Conservation (phyloP, 768 basidiomycete genomes). For the Rhizopogon roseolus region DNA sequence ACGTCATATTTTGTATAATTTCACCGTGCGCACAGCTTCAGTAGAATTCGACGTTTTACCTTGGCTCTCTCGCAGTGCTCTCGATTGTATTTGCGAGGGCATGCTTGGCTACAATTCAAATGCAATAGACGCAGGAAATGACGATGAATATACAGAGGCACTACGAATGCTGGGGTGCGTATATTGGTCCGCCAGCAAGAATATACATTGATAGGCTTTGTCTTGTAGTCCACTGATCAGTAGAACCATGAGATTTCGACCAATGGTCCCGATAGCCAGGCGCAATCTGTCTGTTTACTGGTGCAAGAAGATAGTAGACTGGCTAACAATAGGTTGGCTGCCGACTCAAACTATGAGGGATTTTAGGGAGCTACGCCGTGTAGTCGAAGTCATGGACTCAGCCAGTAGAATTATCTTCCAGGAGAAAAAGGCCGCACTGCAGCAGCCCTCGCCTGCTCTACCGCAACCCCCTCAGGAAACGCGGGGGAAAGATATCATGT, state of each 20-base stretch:
- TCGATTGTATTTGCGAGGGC: constrained; percentile 22
- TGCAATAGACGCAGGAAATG: constrained; percentile 7
- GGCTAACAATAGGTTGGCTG: constrained; percentile 11
- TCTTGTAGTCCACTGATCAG: too few relatives aligned
- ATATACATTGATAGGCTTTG: neutral
- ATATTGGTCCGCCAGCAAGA: too few relatives aligned
- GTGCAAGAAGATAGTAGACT: constrained; percentile 14
- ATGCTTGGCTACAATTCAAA: constrained; percentile 18
- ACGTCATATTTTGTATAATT: too few relatives aligned
- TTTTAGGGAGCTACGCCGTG: constrained; percentile 2
- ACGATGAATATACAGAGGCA: constrained; percentile 12
- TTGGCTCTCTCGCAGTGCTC: constrained; percentile 17
- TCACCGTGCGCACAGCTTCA: too few relatives aligned
- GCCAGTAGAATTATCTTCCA: constrained; percentile 10
- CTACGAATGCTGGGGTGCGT: constrained; percentile 17
- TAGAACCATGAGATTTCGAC: constrained; percentile 8
- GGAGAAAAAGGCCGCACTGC: constrained; percentile 16
- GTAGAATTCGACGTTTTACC: constrained; percentile 19
- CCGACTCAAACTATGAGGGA: neutral
- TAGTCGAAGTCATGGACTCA: constrained; percentile 14
- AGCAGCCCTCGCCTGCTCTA: neutral
- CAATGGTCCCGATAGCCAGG: constrained; percentile 11
- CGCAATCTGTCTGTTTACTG: constrained; percentile 9
- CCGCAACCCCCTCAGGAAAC: neutral
- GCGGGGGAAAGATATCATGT: constrained; percentile 20